Evolutionary conservation across 2,329 filamentous ascomycete genomes (phyloP).

Genomic region (Lecanicillium sp.): DNA sequence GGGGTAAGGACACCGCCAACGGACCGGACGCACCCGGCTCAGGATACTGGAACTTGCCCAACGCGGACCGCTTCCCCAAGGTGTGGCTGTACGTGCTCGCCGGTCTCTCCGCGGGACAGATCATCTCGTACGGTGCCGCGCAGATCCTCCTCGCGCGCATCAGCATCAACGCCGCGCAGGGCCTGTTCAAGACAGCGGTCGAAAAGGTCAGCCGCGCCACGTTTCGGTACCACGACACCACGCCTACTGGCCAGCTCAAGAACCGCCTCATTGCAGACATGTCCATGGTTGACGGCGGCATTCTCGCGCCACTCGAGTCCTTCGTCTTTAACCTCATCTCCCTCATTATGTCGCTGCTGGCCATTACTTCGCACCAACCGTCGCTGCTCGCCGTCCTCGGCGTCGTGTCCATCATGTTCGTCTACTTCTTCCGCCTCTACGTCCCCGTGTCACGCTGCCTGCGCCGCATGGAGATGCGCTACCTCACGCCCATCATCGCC

Average conservation of each 20-base stretch:
- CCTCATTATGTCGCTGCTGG: conserved; percentile 65
- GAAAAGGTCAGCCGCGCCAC: conserved; percentile 69
- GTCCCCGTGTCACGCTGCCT: conserved; percentile 78
- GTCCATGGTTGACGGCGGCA: conserved; percentile 81
- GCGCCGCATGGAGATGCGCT: conserved; percentile 81
- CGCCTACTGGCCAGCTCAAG: conserved; percentile 83
- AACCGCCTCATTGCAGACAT: conserved; percentile 89
- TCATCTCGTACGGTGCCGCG: conserved; percentile 53
- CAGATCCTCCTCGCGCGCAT: conserved; percentile 69
- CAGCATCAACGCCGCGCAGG: conserved; percentile 69
- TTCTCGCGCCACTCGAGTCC: conserved; percentile 65
- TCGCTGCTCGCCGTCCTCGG: conserved; percentile 68
- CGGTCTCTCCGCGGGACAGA: conserved; percentile 55
- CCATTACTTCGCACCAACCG: conserved; percentile 76
- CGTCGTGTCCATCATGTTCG: conserved; percentile 59
- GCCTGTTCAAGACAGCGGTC: conserved; percentile 69
- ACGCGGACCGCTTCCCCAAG: conserved; percentile 58
- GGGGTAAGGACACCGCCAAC: conserved; percentile 59
- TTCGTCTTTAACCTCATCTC: conserved; percentile 66
- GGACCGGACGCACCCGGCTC: neutral
- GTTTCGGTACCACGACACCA: conserved; percentile 87
- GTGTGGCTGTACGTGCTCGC: conserved; percentile 73
- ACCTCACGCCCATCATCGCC: conserved; percentile 79
- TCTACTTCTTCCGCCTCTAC: conserved; percentile 69
- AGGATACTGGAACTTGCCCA: conserved; percentile 41